phyloP scores from a whole-genome alignment of 2,329 filamentous ascomycete species.

The Fusarium guadeloupense region DNA sequence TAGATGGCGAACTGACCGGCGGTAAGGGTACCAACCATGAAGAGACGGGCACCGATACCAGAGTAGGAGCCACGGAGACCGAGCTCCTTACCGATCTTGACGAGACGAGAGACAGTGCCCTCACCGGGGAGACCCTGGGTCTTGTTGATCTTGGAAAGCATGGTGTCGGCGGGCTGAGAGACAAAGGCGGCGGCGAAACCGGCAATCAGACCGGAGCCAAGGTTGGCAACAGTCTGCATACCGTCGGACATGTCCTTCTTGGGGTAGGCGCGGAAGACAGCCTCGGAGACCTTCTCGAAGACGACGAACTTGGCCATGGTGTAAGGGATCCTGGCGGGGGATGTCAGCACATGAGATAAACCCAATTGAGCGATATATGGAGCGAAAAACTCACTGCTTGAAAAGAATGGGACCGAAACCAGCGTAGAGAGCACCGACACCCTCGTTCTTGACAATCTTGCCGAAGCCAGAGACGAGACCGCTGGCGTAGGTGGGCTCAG shows the following conservation, averaged over 20 bases:
- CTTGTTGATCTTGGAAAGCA: constrained; percentile 98
- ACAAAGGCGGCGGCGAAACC: constrained; percentile 87
- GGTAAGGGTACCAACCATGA: constrained; percentile 75
- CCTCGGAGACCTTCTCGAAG: constrained; percentile 86
- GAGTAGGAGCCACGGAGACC: constrained; percentile 80
- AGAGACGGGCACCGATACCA: constrained; percentile 78
- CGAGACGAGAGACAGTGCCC: constrained; percentile 79
- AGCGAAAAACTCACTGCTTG: constrained; percentile 50
- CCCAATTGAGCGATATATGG: not conserved
- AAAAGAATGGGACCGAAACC: constrained; percentile 89
- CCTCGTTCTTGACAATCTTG: constrained; percentile 86
- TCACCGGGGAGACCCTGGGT: constrained; percentile 87
- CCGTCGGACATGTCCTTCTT: constrained; percentile 74
- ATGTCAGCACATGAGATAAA: constrained; percentile 30
- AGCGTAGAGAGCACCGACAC: constrained; percentile 87
- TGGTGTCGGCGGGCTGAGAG: constrained; percentile 91
- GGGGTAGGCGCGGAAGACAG: constrained; percentile 73
- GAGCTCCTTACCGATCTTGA: constrained; percentile 91
- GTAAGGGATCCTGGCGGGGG: constrained; percentile 75
- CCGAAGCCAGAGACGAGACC: constrained; percentile 81
- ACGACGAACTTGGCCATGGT: constrained; percentile 97
- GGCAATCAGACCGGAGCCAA: constrained; percentile 63
- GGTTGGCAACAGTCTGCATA: constrained; percentile 82
- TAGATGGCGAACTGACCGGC: constrained; percentile 92
- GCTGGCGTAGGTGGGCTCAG: constrained; percentile 83